These are phyloP conservation scores for Cadophora sp. DNA, from an alignment of 2,329 filamentous ascomycete species.

Conservation along the genomic window DNA sequence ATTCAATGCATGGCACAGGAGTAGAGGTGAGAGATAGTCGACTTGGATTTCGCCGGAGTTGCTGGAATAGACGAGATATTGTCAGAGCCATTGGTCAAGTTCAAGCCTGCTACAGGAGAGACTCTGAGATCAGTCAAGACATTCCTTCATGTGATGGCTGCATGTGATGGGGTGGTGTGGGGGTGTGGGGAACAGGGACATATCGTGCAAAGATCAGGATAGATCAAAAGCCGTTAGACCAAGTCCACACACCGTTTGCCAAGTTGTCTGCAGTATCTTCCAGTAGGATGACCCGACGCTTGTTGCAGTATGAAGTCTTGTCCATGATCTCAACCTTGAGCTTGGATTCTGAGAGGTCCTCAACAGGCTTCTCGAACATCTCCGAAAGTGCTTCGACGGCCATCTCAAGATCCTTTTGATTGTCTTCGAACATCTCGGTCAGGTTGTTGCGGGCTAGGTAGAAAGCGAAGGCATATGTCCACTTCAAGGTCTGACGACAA, in stretches of 20 bases:
- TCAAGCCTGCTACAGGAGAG: constrained; percentile 34
- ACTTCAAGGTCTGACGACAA: constrained; percentile 98
- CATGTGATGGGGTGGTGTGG: constrained; percentile 5
- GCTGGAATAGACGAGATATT: too few relatives aligned
- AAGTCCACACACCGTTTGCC: constrained; percentile 72
- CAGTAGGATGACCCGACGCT: constrained; percentile 85
- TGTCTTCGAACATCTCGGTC: constrained; percentile 97
- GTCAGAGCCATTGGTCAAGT: not conserved
- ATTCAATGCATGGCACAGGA: not conserved
- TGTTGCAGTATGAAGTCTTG: constrained; percentile 97
- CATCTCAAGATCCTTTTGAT: constrained; percentile 97
- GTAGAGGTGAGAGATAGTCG: too few relatives aligned
- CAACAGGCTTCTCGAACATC: constrained; percentile 98
- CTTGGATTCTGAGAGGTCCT: constrained; percentile 83
- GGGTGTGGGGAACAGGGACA: constrained; percentile 23
- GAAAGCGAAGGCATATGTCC: constrained; percentile 99
- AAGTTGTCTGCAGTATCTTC: constrained; percentile 94
- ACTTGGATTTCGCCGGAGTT: too few relatives aligned
- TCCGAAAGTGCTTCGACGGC: constrained; percentile 96
- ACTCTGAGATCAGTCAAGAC: constrained; percentile 31
- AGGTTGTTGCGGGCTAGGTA: constrained; percentile 96
- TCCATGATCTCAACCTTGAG: constrained; percentile 98
- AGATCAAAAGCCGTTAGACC: constrained; percentile 40
- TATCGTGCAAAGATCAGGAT: constrained; percentile 30
- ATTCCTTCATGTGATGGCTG: constrained; percentile 20